These are phyloP conservation scores for Tetrahymena malaccensis DNA, from an alignment of 73 alveolate species.

Conservation along the genomic window DNA sequence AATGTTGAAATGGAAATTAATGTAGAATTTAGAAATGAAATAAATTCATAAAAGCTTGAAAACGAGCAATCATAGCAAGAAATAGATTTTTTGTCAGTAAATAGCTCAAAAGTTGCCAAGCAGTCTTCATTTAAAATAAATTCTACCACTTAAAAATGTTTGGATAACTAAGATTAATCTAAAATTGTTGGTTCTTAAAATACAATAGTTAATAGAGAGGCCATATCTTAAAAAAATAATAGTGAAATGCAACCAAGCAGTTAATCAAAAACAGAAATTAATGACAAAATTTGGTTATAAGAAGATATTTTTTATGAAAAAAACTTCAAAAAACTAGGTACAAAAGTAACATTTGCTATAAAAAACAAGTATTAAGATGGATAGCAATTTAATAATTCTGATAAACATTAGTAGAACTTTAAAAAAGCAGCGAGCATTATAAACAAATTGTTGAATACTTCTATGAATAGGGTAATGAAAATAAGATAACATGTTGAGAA, in stretches of 20 bases:
- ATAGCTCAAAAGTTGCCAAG: too few relatives aligned
- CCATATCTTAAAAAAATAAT: too few relatives aligned
- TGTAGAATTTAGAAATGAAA: neutral
- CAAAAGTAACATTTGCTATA: neutral
- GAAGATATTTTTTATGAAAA: neutral
- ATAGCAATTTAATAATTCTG: too few relatives aligned
- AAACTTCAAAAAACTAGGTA: neutral
- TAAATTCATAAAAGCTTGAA: neutral
- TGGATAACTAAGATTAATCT: neutral
- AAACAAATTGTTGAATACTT: too few relatives aligned
- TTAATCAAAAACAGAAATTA: neutral
- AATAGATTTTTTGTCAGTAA: neutral
- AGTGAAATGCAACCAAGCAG: neutral
- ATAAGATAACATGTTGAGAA: neutral
- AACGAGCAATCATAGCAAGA: neutral
- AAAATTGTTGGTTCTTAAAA: neutral
- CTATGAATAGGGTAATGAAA: neutral
- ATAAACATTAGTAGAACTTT: neutral
- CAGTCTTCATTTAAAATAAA: neutral
- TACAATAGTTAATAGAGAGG: neutral
- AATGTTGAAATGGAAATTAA: neutral
- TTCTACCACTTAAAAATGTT: neutral
- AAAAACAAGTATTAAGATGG: neutral
- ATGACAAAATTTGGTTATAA: neutral
- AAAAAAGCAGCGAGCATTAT: neutral